Conservation (phyloP, 495 filamentous ascomycete genomes). For the Penicillium silybi region DNA sequence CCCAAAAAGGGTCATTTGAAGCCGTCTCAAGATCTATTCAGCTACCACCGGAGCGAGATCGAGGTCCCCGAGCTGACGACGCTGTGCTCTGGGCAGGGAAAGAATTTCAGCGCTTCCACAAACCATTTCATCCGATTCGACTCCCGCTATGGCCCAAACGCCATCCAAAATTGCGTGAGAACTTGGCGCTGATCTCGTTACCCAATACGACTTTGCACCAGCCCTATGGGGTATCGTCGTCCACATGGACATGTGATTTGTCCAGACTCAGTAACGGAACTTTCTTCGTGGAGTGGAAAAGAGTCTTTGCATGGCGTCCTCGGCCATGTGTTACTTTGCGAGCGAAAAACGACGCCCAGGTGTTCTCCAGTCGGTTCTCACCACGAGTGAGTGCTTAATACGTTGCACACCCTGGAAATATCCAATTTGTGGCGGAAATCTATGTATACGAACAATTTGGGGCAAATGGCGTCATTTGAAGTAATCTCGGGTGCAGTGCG, state of each 20-base stretch:
- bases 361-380: not conserved
- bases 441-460: not conserved
- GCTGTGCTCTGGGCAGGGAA: not conserved
- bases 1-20: not conserved
- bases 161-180: not conserved
- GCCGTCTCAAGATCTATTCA: not conserved
- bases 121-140: conserved; percentile 24
- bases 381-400: not conserved
- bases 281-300: not conserved
- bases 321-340: not conserved
- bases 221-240: not conserved
- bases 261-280: not conserved
- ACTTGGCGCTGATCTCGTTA: conserved; percentile 1
- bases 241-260: not conserved
- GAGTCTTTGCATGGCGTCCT: not conserved
- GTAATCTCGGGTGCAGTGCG: not conserved
- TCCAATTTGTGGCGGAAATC: not conserved
- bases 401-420: no score
- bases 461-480: conserved; percentile 2
- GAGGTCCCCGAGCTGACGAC: not conserved
- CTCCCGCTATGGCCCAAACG: not conserved
- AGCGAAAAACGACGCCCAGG: not conserved
- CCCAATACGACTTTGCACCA: not conserved
- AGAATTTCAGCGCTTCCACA: conserved; percentile 4
- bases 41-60: conserved; percentile 3